A percentile compares a stretch with the other conserved stretches of the same genome.
These are phyloP conservation scores for Graphilbum fragrans DNA, from an alignment of 2,329 filamentous ascomycete genomes.

Conservation along the genomic window DNA sequence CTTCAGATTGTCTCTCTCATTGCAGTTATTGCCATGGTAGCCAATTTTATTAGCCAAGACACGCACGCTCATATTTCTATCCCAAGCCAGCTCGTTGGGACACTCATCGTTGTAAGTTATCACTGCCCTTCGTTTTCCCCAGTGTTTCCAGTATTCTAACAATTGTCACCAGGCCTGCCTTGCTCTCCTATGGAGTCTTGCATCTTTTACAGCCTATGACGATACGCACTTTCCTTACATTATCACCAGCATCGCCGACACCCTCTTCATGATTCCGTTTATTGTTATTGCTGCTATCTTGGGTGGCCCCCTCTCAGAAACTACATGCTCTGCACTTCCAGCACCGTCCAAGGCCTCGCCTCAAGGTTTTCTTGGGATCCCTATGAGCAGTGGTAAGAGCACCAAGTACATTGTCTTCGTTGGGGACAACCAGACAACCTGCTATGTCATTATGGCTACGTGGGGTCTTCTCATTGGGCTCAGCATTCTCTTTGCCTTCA, in stretches of 20 bases:
- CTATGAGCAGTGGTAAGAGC: conserved; percentile 17
- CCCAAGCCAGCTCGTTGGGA: conserved; percentile 63
- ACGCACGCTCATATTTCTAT: conserved; percentile 51
- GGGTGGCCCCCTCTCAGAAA: conserved; percentile 67
- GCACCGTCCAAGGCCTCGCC: conserved; percentile 24
- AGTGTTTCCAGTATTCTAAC: conserved; percentile 10
- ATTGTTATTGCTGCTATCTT: conserved; percentile 67
- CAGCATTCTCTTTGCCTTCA: conserved; percentile 58
- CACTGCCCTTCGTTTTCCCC: not conserved
- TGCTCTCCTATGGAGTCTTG: conserved; percentile 64
- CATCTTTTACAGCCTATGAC: conserved; percentile 27
- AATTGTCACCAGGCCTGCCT: conserved; percentile 63
- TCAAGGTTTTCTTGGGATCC: conserved; percentile 31
- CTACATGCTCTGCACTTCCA: conserved; percentile 52
- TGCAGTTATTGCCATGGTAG: conserved; percentile 65
- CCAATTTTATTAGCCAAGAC: conserved; percentile 73
- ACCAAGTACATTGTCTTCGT: conserved; percentile 33
- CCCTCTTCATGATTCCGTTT: conserved; percentile 60
- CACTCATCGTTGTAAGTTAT: conserved; percentile 62
- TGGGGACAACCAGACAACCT: conserved; percentile 47
- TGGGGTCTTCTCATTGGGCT: conserved; percentile 79
- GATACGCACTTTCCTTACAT: conserved; percentile 68
- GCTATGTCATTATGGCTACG: conserved; percentile 73
- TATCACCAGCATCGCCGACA: conserved; percentile 53
- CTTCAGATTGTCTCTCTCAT: conserved; percentile 63